Percentiles rank a stretch among this genome's conserved stretches.
phyloP scores from a whole-genome alignment of 305 asterid genomes.

The Solanum hybrid region DNA sequence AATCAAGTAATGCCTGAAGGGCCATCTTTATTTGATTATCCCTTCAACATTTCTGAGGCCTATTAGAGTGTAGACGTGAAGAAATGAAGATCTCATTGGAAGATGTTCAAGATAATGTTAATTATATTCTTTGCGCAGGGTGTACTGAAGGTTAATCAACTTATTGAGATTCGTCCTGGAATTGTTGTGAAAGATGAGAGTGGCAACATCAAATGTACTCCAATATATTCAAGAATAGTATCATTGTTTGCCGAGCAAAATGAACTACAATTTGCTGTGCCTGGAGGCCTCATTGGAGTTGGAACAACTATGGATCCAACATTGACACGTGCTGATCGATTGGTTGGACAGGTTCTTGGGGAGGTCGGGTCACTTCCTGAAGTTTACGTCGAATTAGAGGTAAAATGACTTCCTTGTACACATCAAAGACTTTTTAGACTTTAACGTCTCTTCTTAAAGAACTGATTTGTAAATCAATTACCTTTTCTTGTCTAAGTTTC shows the following conservation, averaged over 20 bases:
- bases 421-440: neutral
- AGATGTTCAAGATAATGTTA: neutral
- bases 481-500: neutral
- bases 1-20: neutral
- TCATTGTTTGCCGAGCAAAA: constrained; percentile 85
- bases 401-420: constrained; percentile 11
- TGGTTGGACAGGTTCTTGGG: constrained; percentile 98
- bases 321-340: constrained; percentile 91
- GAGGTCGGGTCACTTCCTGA: constrained; percentile 94
- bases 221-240: constrained; percentile 83
- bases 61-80: neutral
- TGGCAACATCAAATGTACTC: constrained; percentile 81
- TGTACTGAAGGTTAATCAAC: constrained; percentile 80
- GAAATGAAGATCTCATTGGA: neutral
- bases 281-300: constrained; percentile 96
- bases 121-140: constrained; percentile 44
- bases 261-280: constrained; percentile 89
- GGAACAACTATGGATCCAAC: constrained; percentile 98
- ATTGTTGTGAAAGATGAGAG: constrained; percentile 91
- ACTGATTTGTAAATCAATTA: neutral
- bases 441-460: neutral
- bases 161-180: constrained; percentile 87
- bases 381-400: constrained; percentile 80
- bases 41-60: neutral
- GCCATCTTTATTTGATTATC: neutral